Conservation (phyloP, 2,329 filamentous ascomycete genomes). For the Fulvia fulva region DNA sequence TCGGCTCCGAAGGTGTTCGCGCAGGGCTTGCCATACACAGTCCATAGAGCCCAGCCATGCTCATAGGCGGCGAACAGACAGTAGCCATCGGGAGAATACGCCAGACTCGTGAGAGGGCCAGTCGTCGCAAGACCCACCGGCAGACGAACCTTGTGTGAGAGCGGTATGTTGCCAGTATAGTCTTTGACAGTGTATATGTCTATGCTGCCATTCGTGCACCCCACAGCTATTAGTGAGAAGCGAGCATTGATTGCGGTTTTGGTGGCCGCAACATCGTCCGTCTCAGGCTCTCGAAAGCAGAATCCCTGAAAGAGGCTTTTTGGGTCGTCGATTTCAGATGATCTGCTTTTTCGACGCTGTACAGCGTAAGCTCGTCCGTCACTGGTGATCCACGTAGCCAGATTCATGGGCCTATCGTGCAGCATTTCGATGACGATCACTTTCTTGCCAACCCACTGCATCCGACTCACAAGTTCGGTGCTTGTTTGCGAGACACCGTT, state of each 20-base stretch:
- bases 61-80: slow-evolving; percentile 92
- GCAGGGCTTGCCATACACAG: slow-evolving; percentile 88
- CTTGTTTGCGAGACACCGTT: slow-evolving; percentile 76
- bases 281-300: slow-evolving; percentile 76
- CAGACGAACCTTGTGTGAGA: slow-evolving; percentile 72
- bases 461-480: slow-evolving; percentile 83
- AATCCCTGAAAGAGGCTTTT: slow-evolving; percentile 81
- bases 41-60: slow-evolving; percentile 93
- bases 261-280: slow-evolving; percentile 57
- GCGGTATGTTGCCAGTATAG: slow-evolving; percentile 85
- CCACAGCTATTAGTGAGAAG: slow-evolving; percentile 88
- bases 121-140: slow-evolving; percentile 65
- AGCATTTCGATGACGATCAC: slow-evolving; percentile 77
- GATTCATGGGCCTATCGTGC: slow-evolving; percentile 92
- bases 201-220: slow-evolving; percentile 73
- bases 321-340: slow-evolving; percentile 36
- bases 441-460: slow-evolving; percentile 80
- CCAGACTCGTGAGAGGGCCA: slow-evolving; percentile 69
- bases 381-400: slow-evolving; percentile 85
- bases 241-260: slow-evolving; percentile 85
- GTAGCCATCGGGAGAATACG: slow-evolving; percentile 92
- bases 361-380: slow-evolving; percentile 89
- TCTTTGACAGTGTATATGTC: slow-evolving; percentile 90
- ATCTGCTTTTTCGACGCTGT: slow-evolving; percentile 56
- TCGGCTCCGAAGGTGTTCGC: slow-evolving; percentile 79